Base-by-base conservation (phyloP, 1,284 basidiomycete genomes). In the Meira nashicola region DNA sequence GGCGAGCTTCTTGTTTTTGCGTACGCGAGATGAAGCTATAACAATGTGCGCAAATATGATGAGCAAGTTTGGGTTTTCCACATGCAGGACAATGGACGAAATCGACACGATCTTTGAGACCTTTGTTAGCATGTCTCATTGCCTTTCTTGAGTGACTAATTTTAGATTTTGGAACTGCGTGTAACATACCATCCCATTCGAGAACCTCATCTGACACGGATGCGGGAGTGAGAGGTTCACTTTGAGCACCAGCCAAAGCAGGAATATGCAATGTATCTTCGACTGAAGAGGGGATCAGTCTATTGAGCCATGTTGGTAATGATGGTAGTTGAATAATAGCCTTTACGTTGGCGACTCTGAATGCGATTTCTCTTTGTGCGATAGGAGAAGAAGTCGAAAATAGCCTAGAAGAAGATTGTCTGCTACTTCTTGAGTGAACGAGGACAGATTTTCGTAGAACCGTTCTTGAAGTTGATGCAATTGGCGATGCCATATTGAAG, bases 41-140 rank as follows among this genome's bases (percentile, higher is more conserved):
- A 79, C 94, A 97, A 50, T 82, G 83, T 51, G 85, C 84, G 79
- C 94, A 98, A 19, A 95, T 81, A 78, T 95, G 87, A 74, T 96
- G 92, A 38, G 89, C 86, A 19, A 92, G 84, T 79, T 95, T 95
- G 51, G 90, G 85, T 11, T 83, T 81, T 37, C 92, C 92, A 73
- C 93, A 96, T n/a, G 84, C 89, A n/a, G 88, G 86, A 77, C 93
- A 97, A 72, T 88, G 86, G 59, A 91, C 89, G 69, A 97, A 85
- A 78, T 93, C 93, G 58, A 86, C 86, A 78, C 92, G 92, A 80
- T 96, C 92, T 80, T 93, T 92, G 71, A 96, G 81, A 0, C 92
- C 92, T 80, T 97, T 97, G 80, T 94, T 92, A 2, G 92, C 89
- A 58, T 86, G 86, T 33, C 93, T 84, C 92, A 96, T 96, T n/a